A percentile compares a stretch with the other conserved stretches of the same genome.
Evolutionary conservation across 495 filamentous ascomycete species (phyloP).

Genomic region (Lasiosphaeria ovina): DNA sequence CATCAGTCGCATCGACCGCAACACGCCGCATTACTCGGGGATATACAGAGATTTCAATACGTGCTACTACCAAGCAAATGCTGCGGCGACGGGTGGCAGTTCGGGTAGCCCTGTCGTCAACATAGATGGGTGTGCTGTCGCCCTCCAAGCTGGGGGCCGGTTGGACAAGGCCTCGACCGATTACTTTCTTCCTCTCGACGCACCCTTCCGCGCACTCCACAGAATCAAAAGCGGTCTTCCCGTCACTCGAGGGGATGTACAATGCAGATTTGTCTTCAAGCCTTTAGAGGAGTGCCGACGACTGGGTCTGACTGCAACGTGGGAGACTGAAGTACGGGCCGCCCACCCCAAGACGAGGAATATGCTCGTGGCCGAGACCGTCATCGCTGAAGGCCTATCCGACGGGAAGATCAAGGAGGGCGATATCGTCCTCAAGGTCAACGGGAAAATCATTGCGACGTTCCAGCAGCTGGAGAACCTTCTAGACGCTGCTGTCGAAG

Average conservation of each 20-base stretch:
- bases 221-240: slow-evolving; percentile 74
- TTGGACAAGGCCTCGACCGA: slow-evolving; percentile 94
- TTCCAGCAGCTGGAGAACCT: slow-evolving; percentile 91
- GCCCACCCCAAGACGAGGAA: slow-evolving; percentile 89
- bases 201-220: slow-evolving; percentile 79
- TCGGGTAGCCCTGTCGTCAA: slow-evolving; percentile 97
- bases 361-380: slow-evolving; percentile 94
- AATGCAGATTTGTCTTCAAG: slow-evolving; percentile 94
- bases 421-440: slow-evolving; percentile 92
- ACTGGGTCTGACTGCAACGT: slow-evolving; percentile 80
- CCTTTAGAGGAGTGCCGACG: slow-evolving; percentile 97
- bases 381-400: slow-evolving; percentile 89
- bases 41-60: slow-evolving; percentile 99
- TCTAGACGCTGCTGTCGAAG: slow-evolving; percentile 80
- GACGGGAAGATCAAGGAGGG: slow-evolving; percentile 85
- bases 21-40: slow-evolving; percentile 96
- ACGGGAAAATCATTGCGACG: slow-evolving; percentile 89
- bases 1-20: slow-evolving; percentile 91
- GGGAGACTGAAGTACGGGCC: slow-evolving; percentile 79
- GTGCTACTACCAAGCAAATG: slow-evolving; percentile 98
- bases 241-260: slow-evolving; percentile 86
- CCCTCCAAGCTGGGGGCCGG: slow-evolving; percentile 90
- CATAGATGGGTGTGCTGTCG: slow-evolving; percentile 87
- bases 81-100: slow-evolving; percentile 91
- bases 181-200: slow-evolving; percentile 93